Evolutionary conservation across 805 yeast species (phyloP).

Genomic region (Lachancea nothofagi): DNA sequence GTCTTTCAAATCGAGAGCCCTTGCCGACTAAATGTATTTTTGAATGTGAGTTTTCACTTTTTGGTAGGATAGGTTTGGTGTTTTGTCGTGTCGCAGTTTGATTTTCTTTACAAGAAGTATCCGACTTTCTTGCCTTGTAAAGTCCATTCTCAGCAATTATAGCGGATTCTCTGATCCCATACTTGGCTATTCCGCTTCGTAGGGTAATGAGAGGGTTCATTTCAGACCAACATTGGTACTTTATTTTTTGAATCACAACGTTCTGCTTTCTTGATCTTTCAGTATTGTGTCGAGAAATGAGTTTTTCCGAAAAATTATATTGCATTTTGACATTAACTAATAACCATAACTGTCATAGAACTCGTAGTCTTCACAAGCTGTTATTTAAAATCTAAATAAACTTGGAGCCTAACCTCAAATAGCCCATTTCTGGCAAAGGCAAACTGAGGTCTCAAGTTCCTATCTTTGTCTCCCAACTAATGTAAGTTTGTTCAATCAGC

Average conservation of each 20-base stretch:
- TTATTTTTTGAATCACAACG: neutral
- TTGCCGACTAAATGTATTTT: slow-evolving; percentile 24
- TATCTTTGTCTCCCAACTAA: too few relatives aligned
- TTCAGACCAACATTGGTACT: slow-evolving; percentile 1
- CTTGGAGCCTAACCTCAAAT: neutral
- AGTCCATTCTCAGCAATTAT: slow-evolving; percentile 1
- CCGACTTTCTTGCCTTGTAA: neutral
- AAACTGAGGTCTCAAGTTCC: too few relatives aligned
- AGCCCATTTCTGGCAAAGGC: neutral
- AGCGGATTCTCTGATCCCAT: slow-evolving; percentile 14
- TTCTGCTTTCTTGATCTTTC: too few relatives aligned
- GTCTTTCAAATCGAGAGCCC: slow-evolving; percentile 30
- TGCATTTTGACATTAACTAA: too few relatives aligned
- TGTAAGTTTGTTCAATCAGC: neutral
- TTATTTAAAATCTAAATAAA: neutral
- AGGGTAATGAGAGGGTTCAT: slow-evolving; percentile 4
- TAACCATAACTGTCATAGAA: too few relatives aligned
- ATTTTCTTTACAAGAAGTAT: neutral
- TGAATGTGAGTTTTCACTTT: slow-evolving; percentile 8
- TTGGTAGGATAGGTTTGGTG: neutral
- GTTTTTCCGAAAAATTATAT: neutral
- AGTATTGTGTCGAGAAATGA: too few relatives aligned
- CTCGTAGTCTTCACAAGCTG: too few relatives aligned
- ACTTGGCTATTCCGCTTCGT: slow-evolving; percentile 2
- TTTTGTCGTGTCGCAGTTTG: neutral